These are phyloP conservation scores for Cinchona pubescens DNA, from an alignment of 257 asterid genomes.

Conservation along the genomic window DNA sequence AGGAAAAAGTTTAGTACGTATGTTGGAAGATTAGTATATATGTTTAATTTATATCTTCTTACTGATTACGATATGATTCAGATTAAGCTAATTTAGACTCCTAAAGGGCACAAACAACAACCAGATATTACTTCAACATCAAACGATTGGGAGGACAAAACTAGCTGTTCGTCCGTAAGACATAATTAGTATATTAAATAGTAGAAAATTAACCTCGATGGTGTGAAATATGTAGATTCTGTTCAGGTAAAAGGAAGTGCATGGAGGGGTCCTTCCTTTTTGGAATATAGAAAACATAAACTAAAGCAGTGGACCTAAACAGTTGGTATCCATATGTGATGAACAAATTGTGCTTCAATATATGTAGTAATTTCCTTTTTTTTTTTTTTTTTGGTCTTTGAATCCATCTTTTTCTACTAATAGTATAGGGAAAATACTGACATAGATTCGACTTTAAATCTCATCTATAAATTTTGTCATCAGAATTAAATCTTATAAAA, in stretches of 20 bases:
- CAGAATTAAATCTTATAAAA: no score
- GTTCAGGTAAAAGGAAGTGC: background rate
- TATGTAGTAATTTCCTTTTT: background rate
- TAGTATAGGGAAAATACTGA: no score
- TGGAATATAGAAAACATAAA: background rate
- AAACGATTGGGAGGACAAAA: no score
- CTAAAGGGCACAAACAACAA: no score
- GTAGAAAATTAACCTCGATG: background rate
- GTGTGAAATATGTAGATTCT: background rate
- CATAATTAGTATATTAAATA: no score
- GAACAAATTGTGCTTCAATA: conserved; percentile 5
- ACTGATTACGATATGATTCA: background rate
- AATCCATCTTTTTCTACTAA: background rate
- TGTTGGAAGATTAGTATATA: background rate
- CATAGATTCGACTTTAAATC: no score
- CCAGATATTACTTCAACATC: no score
- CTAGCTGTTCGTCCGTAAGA: no score
- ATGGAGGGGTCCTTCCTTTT: background rate
- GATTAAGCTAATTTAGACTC: background rate
- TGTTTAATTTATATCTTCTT: background rate
- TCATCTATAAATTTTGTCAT: no score
- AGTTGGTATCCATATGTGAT: background rate
- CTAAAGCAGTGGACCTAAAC: background rate
- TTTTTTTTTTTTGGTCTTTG: background rate
- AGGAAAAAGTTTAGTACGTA: background rate